These are phyloP conservation scores for Fusarium burgessii DNA, from an alignment of 2,329 filamentous ascomycete genomes.

Conservation along the genomic window DNA sequence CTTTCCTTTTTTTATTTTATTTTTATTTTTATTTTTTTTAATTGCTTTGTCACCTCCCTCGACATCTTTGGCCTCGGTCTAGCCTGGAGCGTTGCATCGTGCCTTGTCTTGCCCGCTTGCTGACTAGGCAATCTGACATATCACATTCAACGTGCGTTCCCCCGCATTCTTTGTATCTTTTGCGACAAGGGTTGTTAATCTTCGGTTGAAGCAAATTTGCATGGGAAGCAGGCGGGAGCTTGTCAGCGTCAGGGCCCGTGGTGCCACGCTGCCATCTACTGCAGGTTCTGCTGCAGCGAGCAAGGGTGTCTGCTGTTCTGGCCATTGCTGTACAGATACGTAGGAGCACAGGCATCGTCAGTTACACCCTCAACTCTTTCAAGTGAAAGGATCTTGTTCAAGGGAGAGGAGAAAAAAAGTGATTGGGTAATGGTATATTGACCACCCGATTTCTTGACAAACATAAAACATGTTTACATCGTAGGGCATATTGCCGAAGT, in stretches of 20 bases:
- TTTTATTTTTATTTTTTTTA: not conserved
- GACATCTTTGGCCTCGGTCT: conserved; percentile 17
- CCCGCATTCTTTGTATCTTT: conserved; percentile 42
- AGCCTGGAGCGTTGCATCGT: conserved; percentile 40
- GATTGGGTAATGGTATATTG: conserved; percentile 20
- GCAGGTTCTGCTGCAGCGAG: conserved; percentile 37
- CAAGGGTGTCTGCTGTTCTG: conserved; percentile 23
- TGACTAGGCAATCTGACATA: conserved; percentile 42
- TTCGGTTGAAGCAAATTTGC: conserved; percentile 27
- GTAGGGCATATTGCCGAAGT: conserved; percentile 15
- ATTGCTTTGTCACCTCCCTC: conserved; percentile 17
- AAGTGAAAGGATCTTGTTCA: conserved; percentile 10
- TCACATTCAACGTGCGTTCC: conserved; percentile 37
- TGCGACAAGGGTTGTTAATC: conserved; percentile 18
- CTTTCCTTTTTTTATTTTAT: not conserved
- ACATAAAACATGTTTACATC: conserved; percentile 20
- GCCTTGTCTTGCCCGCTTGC: conserved; percentile 31
- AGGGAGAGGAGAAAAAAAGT: not conserved
- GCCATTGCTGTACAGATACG: conserved; percentile 10
- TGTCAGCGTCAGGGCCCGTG: conserved; percentile 26
- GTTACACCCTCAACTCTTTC: conserved; percentile 13
- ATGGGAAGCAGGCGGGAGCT: conserved; percentile 16
- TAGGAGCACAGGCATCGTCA: conserved; percentile 18
- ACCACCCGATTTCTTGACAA: conserved; percentile 25
- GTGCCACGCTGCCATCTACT: conserved; percentile 34